Percentiles rank a stretch among this genome's conserved stretches.
phyloP scores from a whole-genome alignment of 805 yeast genomes.

The Kazachstania kunashirensis region DNA sequence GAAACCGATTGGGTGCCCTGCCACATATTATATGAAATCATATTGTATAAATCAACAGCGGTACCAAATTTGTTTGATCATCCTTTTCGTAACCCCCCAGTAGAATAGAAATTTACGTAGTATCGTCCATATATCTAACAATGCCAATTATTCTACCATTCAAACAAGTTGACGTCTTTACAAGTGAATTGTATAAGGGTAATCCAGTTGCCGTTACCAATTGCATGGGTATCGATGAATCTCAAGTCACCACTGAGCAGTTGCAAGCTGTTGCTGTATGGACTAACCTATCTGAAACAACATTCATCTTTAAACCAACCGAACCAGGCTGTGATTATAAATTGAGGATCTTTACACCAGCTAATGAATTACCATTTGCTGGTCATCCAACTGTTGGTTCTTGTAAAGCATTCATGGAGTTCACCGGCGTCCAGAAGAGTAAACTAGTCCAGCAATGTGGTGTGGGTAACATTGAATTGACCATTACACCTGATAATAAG shows the following conservation, averaged over 20 bases:
- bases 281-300: constrained; percentile 54
- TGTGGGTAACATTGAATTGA: constrained; percentile 35
- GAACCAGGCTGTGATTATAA: constrained; percentile 35
- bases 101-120: too few relatives aligned
- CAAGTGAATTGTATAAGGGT: constrained; percentile 33
- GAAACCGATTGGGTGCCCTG: too few relatives aligned
- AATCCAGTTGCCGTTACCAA: constrained; percentile 46
- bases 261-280: constrained; percentile 44
- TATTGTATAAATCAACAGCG: too few relatives aligned
- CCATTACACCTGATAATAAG: constrained; percentile 14
- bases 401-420: constrained; percentile 37
- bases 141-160: constrained; percentile 20
- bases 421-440: constrained; percentile 22
- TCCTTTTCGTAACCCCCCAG: too few relatives aligned
- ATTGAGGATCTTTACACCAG: constrained; percentile 42
- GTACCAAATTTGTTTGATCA: too few relatives aligned
- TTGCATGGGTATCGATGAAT: constrained; percentile 13
- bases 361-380: constrained; percentile 46
- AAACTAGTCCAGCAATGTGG: constrained; percentile 36
- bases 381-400: constrained; percentile 58
- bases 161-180: constrained; percentile 32
- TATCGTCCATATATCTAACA: background rate
- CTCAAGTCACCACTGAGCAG: constrained; percentile 29
- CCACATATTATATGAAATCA: too few relatives aligned
- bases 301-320: constrained; percentile 39